Percentiles rank a stretch among this genome's conserved stretches.
These are phyloP conservation scores for Aureobasidium musti DNA, from an alignment of 2,329 filamentous ascomycete genomes.

Conservation along the genomic window DNA sequence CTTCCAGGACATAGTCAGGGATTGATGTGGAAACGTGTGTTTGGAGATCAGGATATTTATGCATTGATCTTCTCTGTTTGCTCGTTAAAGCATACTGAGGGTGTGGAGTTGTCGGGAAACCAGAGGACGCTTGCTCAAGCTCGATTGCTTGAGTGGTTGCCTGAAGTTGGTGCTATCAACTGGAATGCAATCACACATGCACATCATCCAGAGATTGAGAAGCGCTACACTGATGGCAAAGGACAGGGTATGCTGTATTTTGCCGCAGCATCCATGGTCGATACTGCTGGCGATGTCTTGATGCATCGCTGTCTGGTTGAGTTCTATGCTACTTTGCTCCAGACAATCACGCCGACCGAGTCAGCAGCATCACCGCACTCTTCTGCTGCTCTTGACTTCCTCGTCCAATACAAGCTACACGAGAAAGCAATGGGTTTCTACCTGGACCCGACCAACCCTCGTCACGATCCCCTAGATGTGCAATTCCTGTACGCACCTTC, in stretches of 20 bases:
- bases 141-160: slow-evolving; percentile 60
- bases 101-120: slow-evolving; percentile 49
- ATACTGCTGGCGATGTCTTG: slow-evolving; percentile 57
- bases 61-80: slow-evolving; percentile 58
- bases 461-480: slow-evolving; percentile 54
- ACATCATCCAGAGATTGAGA: slow-evolving; percentile 57
- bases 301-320: slow-evolving; percentile 62
- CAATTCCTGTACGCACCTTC: slow-evolving; percentile 58
- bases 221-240: slow-evolving; percentile 39
- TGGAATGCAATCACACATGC: slow-evolving; percentile 57
- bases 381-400: slow-evolving; percentile 53
- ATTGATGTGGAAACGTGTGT: slow-evolving; percentile 63
- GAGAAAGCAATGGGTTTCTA: slow-evolving; percentile 53
- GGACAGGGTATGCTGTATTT: slow-evolving; percentile 57
- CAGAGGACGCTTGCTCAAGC: slow-evolving; percentile 63
- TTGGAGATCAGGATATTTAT: slow-evolving; percentile 62
- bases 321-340: slow-evolving; percentile 59
- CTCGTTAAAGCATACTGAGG: slow-evolving; percentile 45
- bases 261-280: slow-evolving; percentile 57
- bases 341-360: slow-evolving; percentile 42
- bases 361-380: slow-evolving; percentile 32
- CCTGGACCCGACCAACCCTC: slow-evolving; percentile 51
- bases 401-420: slow-evolving; percentile 56
- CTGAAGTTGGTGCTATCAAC: slow-evolving; percentile 55
- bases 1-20: slow-evolving; percentile 47